These are phyloP conservation scores for Trichocladium antarcticum DNA, from an alignment of 495 filamentous ascomycete species.

Conservation along the genomic window DNA sequence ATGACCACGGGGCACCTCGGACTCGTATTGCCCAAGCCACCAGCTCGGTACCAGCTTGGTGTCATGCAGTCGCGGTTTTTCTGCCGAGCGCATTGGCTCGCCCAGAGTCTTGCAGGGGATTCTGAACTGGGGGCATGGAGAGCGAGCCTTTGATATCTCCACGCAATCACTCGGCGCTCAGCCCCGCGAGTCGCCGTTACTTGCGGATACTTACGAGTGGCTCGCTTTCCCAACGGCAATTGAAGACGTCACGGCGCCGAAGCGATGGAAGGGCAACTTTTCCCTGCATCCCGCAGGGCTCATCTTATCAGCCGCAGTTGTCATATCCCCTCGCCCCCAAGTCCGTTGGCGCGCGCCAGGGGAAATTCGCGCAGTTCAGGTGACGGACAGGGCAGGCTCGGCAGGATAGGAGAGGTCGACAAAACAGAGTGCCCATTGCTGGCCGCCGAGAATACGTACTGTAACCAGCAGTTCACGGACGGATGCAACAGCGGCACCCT, in stretches of 20 bases:
- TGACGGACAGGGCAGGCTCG: too few relatives aligned
- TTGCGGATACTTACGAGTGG: too few relatives aligned
- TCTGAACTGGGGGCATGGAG: too few relatives aligned
- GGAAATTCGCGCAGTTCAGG: not conserved
- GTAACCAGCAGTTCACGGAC: too few relatives aligned
- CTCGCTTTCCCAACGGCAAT: not conserved
- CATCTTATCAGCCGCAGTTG: not conserved
- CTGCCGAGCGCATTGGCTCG: slow-evolving; percentile 2
- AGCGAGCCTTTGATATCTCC: slow-evolving; percentile 1
- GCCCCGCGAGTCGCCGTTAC: too few relatives aligned
- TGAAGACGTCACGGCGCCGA: not conserved
- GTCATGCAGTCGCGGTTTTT: not conserved
- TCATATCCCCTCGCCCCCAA: not conserved
- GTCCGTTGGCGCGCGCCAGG: not conserved
- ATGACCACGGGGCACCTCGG: not conserved
- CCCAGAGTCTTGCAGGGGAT: too few relatives aligned
- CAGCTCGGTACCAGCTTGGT: not conserved
- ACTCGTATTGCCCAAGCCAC: not conserved
- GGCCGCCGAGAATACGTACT: too few relatives aligned
- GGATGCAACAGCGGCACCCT: not conserved
- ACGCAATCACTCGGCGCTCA: not conserved
- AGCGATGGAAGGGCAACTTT: not conserved
- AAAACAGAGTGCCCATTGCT: too few relatives aligned
- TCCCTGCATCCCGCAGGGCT: not conserved
- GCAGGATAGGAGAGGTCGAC: too few relatives aligned